Base-by-base conservation (phyloP, 352 stramenopile genomes). In the Phytophthora pinifolia region DNA sequence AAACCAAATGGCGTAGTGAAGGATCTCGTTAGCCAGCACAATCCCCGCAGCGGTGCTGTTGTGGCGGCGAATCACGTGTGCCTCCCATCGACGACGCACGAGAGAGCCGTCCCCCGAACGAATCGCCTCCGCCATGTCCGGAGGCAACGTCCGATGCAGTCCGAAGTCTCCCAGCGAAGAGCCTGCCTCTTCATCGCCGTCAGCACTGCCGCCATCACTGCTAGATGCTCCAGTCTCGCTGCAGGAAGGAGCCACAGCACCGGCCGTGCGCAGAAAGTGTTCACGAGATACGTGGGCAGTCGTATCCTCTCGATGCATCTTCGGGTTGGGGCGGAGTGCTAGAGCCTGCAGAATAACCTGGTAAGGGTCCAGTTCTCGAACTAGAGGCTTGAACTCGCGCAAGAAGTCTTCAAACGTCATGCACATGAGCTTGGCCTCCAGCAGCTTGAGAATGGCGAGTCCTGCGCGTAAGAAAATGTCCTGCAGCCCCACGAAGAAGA, bases 381-480 rank as follows among this genome's bases (percentile, higher is more conserved):
- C 81, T 0, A 89, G 62, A 15, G 70, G 67, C 53, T 95, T 93
- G 60, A 95, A 95, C 30, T 91, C 83, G 30, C 71, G 79, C 18
- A 93, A 65, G 34, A 93, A 88, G 45, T 93, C 85, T 52, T 93
- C 85, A 58, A 88, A 92, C 6, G 59, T 71, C 77, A 94, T 91
- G 50, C 74, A 92, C 75, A 93, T 88, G 46, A 94, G 76, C 45
- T 90, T 84, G 9, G 78, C 59, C 53, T 92, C 81, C 9, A 90
- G 54, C 2, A 86, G 58, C 65, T 93, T 92, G 22, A 94, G 65
- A 34, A 94, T 86, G 2, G 83, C 83, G 12, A 94, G 63, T 6
- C 80, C 85, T 17, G 87, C 73, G 10, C 85, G 83, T 25, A 94
- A 71, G 46, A 94, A 91, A 54, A 92, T 83, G 57, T 94, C 83